phyloP scores from a whole-genome alignment of 768 basidiomycete species.

The Kockovaella imperatae region DNA sequence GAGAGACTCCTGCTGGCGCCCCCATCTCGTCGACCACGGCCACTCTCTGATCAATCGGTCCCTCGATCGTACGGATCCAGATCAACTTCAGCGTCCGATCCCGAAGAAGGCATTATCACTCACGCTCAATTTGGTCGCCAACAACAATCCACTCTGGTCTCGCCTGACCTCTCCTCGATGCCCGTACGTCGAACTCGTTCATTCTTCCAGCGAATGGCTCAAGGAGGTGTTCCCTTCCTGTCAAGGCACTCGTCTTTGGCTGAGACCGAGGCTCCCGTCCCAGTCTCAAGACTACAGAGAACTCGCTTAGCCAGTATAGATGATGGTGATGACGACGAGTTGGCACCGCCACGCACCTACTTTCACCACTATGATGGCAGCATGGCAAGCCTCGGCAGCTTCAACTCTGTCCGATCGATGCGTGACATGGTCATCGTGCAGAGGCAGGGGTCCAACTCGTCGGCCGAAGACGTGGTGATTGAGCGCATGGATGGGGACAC shows the following conservation, averaged over 20 bases:
- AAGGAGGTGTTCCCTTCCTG: slow-evolving; percentile 21
- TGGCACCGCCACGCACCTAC: no score
- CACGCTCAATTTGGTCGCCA: slow-evolving; percentile 7
- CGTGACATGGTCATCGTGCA: slow-evolving; percentile 36
- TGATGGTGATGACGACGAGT: no score
- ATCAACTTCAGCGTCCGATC: slow-evolving; percentile 15
- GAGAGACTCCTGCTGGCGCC: neutral
- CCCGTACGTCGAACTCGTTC: slow-evolving; percentile 55
- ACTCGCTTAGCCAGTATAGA: slow-evolving; percentile 46
- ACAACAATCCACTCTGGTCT: slow-evolving; percentile 12
- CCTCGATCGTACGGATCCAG: slow-evolving; percentile 10
- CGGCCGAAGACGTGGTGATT: neutral
- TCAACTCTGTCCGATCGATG: slow-evolving; percentile 28
- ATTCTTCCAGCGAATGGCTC: slow-evolving; percentile 34
- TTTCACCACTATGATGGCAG: no score
- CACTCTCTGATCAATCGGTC: slow-evolving; percentile 8
- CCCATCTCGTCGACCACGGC: neutral
- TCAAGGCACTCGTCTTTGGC: no score
- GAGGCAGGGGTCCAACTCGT: slow-evolving; percentile 13
- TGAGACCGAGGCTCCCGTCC: neutral
- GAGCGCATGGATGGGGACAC: neutral
- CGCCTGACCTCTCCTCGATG: slow-evolving; percentile 57
- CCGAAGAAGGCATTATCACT: slow-evolving; percentile 25
- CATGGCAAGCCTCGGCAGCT: slow-evolving; percentile 22
- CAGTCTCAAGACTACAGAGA: slow-evolving; percentile 50